Conservation (phyloP, 139 green algal genomes). For the Coelastrella sp. region DNA sequence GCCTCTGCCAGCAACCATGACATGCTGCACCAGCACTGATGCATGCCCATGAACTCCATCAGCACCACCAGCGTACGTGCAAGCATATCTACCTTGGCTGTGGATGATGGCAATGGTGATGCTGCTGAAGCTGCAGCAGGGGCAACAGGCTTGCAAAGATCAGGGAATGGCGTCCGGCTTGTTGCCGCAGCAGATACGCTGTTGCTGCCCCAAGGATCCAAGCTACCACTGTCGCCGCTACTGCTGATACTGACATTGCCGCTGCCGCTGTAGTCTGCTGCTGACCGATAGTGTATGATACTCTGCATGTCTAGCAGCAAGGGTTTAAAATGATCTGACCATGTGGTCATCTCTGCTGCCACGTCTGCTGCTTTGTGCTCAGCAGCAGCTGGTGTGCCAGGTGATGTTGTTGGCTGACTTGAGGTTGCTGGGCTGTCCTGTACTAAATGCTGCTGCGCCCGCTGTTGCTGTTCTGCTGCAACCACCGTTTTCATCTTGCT, state of each 20-base stretch:
- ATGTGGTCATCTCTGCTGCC: not conserved
- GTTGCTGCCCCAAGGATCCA: not conserved
- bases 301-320: slow-evolving; percentile 29
- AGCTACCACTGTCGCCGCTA: no score
- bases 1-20: slow-evolving; percentile 10
- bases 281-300: not conserved
- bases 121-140: no score
- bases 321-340: not conserved
- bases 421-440: no score
- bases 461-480: not conserved
- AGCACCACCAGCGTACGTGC: not conserved
- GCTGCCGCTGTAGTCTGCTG: not conserved
- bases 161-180: no score
- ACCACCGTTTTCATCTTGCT: not conserved
- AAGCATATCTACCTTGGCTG: no score
- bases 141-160: no score
- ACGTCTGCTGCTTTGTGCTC: not conserved
- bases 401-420: no score
- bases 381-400: not conserved
- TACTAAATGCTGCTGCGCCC: not conserved
- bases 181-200: not conserved
- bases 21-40: slow-evolving; percentile 30
- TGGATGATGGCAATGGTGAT: no score
- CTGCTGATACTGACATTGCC: not conserved
- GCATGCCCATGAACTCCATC: slow-evolving; percentile 18